A percentile compares a stretch with the other conserved stretches of the same genome.
Conservation (phyloP, 495 filamentous ascomycete species). For the Peziza echinospora region DNA sequence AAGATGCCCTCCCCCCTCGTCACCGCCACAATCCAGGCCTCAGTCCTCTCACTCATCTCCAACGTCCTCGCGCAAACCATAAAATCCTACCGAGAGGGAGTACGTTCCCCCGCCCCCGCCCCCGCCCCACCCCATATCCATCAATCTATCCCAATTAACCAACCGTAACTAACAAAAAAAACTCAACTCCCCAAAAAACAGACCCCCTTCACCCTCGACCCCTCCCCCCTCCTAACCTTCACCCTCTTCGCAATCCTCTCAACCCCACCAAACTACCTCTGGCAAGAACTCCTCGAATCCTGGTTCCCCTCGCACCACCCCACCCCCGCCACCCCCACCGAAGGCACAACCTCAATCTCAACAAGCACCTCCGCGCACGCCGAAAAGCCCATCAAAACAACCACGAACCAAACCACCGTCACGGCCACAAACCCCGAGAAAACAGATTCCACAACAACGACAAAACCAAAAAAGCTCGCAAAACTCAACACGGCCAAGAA, state of each 20-base stretch:
- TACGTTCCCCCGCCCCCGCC: conserved; percentile 21
- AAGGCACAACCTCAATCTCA: background rate
- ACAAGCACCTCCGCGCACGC: conserved; percentile 19
- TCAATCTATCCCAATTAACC: conserved; percentile 7
- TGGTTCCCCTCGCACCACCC: conserved; percentile 6
- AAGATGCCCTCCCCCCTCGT: conserved; percentile 33
- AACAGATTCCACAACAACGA: conserved; percentile 20
- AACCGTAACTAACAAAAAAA: conserved; percentile 12
- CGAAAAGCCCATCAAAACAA: too few species aligned
- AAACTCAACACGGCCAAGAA: conserved; percentile 56
- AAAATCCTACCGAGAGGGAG: conserved; percentile 41
- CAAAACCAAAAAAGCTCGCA: conserved; percentile 34
- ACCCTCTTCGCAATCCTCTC: conserved; percentile 49
- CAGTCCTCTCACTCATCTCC: conserved; percentile 47
- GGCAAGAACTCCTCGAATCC: conserved; percentile 34
- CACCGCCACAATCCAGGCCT: conserved; percentile 45
- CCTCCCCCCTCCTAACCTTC: conserved; percentile 51
- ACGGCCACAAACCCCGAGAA: conserved; percentile 24
- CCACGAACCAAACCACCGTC: conserved; percentile 24
- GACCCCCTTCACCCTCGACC: conserved; percentile 35
- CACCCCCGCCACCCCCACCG: background rate
- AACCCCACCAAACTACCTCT: conserved; percentile 71
- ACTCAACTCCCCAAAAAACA: conserved; percentile 15
- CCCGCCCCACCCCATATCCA: background rate
- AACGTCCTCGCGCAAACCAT: conserved; percentile 68